These are phyloP conservation scores for Naegleria gruberi DNA, from an alignment of 208 protist genomes.

Conservation along the genomic window DNA sequence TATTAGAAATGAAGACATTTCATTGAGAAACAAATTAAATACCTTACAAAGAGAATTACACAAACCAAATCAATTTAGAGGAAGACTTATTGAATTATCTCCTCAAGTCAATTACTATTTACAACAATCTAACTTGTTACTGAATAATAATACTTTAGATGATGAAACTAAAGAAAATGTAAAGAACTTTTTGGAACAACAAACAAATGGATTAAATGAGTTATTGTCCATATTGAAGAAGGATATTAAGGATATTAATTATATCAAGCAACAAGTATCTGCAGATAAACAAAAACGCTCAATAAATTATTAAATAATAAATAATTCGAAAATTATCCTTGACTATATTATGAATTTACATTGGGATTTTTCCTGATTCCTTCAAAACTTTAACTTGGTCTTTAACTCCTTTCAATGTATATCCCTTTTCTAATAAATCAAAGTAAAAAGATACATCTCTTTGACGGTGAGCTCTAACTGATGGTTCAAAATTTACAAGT, in stretches of 20 bases:
- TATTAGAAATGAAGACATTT: background rate
- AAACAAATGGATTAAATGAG: background rate
- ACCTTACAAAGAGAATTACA: background rate
- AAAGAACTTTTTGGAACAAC: slow-evolving; percentile 3
- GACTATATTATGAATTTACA: background rate
- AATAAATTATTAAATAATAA: background rate
- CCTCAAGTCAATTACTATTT: slow-evolving; percentile 10
- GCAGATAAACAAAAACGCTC: background rate
- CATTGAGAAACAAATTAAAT: background rate
- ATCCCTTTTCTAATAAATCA: slow-evolving; percentile 6
- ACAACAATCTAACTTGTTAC: background rate
- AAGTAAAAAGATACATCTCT: slow-evolving; percentile 15
- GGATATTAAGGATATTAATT: background rate
- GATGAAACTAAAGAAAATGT: slow-evolving; percentile 9
- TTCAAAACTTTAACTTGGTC: background rate
- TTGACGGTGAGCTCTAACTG: background rate
- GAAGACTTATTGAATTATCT: background rate
- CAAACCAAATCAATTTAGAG: slow-evolving; percentile 16
- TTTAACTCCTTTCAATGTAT: background rate
- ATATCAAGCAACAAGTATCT: background rate
- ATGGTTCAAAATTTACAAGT: background rate
- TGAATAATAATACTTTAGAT: background rate
- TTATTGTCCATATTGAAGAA: background rate
- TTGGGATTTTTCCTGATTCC: background rate
- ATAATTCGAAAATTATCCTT: background rate